Evolutionary conservation across 768 basidiomycete species (phyloP).

Genomic region (Suillus clintonianus): DNA sequence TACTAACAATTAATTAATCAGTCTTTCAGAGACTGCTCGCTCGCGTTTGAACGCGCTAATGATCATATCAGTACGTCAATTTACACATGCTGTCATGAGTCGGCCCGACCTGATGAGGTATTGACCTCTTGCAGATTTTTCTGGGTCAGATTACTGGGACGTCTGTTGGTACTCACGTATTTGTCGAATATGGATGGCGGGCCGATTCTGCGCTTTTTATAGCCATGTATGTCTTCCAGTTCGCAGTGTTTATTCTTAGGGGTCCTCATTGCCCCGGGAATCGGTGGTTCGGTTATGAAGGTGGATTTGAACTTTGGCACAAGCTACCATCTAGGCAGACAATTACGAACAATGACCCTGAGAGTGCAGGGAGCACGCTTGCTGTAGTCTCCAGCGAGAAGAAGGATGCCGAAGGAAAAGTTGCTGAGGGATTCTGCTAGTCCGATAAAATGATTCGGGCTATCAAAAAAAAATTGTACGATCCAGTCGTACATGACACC

Average conservation of each 20-base stretch:
- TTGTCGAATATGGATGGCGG: conserved; percentile 39
- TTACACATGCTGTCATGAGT: not conserved
- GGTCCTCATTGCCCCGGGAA: conserved; percentile 37
- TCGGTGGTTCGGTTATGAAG: conserved; percentile 63
- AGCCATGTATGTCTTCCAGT: conserved; percentile 34
- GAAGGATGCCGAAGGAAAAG: not conserved
- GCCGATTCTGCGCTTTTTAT: conserved; percentile 32
- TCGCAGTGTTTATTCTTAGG: conserved; percentile 35
- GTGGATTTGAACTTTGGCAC: conserved; percentile 36
- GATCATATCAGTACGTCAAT: conserved; percentile 20
- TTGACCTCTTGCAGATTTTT: conserved; percentile 16
- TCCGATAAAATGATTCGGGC: not conserved
- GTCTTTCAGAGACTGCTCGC: conserved; percentile 24
- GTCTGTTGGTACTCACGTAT: conserved; percentile 39
- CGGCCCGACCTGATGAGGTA: not conserved
- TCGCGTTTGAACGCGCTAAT: conserved; percentile 29
- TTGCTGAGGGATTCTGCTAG: too few relatives aligned
- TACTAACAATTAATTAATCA: conserved; percentile 1
- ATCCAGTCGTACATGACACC: not conserved
- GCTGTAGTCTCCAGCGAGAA: not conserved
- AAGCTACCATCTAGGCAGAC: not conserved
- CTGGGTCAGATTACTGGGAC: conserved; percentile 44
- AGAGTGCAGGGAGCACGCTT: not conserved
- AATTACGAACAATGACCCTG: not conserved
- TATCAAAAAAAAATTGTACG: not conserved